phyloP scores from a whole-genome alignment of 148 eudicot species.

The Agrostemma githago region DNA sequence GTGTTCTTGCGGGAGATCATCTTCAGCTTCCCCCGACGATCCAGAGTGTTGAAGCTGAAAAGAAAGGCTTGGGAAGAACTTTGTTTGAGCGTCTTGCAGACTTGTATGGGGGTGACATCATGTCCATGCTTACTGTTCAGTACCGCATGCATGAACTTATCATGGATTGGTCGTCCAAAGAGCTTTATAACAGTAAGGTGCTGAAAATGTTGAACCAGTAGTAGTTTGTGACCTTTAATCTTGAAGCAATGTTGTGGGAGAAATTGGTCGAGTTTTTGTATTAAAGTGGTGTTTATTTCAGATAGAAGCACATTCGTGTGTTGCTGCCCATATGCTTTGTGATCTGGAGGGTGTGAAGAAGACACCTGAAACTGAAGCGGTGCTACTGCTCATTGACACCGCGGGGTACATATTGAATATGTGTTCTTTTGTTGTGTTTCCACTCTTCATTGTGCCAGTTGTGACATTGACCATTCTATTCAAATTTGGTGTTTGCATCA shows the following conservation, averaged over 20 bases:
- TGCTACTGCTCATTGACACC: constrained; percentile 79
- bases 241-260: neutral
- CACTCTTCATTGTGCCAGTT: constrained; percentile 1
- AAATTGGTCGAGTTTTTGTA: neutral
- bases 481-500: constrained; percentile 3
- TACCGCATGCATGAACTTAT: constrained; percentile 97
- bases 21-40: constrained; percentile 95
- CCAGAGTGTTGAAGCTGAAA: constrained; percentile 92
- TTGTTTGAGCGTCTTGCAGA: constrained; percentile 94
- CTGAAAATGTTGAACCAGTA: constrained; percentile 13
- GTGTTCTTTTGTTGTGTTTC: neutral
- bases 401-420: constrained; percentile 53
- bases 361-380: constrained; percentile 75
- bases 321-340: constrained; percentile 76
- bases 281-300: constrained; percentile 23
- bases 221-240: neutral
- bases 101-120: constrained; percentile 81
- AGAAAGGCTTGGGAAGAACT: constrained; percentile 89
- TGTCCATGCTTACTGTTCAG: constrained; percentile 96
- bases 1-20: constrained; percentile 82
- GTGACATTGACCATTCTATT: neutral
- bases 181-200: constrained; percentile 88
- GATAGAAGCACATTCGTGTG: constrained; percentile 90
- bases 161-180: constrained; percentile 94
- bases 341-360: constrained; percentile 73